These are phyloP conservation scores for Fonsecaea multimorphosa DNA, from an alignment of 2,329 filamentous ascomycete species.

Conservation along the genomic window DNA sequence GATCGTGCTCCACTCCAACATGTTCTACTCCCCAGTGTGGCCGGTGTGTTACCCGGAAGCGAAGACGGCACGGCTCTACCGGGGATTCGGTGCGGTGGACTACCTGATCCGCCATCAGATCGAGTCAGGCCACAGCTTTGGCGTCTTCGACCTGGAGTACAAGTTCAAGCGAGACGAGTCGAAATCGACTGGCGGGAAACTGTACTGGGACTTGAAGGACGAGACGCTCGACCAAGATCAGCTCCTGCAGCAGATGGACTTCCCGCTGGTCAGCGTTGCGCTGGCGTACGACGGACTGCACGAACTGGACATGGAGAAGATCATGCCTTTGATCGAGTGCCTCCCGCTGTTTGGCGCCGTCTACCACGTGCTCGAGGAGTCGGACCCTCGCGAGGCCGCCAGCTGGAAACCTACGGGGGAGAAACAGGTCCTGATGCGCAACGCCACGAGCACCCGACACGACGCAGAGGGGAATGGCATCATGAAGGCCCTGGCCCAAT, in stretches of 20 bases:
- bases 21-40: constrained; percentile 37
- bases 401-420: constrained; percentile 42
- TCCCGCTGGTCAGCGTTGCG: constrained; percentile 48
- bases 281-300: constrained; percentile 45
- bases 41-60: constrained; percentile 28
- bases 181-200: constrained; percentile 36
- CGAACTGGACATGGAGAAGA: constrained; percentile 28
- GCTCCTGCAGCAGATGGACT: constrained; percentile 46
- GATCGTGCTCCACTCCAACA: constrained; percentile 34
- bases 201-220: constrained; percentile 36
- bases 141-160: constrained; percentile 50
- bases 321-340: constrained; percentile 37
- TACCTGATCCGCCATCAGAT: constrained; percentile 47
- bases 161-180: constrained; percentile 45
- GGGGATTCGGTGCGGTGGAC: constrained; percentile 18
- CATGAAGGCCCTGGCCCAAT: constrained; percentile 46
- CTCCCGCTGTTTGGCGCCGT: constrained; percentile 28
- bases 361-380: constrained; percentile 26
- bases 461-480: constrained; percentile 46
- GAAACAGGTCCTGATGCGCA: constrained; percentile 46
- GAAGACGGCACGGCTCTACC: constrained; percentile 23
- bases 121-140: constrained; percentile 45
- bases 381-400: constrained; percentile 36
- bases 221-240: constrained; percentile 24
- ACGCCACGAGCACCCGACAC: constrained; percentile 46